phyloP scores from a whole-genome alignment of 2,329 filamentous ascomycete genomes.

The Colletotrichum sp. region DNA sequence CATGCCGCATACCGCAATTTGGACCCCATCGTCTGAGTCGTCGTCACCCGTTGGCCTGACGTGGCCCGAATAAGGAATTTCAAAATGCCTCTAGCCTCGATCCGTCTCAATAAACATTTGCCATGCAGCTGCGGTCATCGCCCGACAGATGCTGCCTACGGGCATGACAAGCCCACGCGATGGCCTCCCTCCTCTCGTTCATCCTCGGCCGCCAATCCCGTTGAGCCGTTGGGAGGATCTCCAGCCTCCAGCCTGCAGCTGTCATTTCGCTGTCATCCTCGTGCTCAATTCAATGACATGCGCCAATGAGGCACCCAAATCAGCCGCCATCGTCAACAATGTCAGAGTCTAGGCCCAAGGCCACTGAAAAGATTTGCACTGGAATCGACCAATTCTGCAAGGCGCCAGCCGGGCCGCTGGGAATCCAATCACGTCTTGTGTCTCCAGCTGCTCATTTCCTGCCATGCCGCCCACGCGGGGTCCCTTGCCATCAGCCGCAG shows the following conservation, averaged over 20 bases:
- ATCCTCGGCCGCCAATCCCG: not conserved
- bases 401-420: not conserved
- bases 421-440: not conserved
- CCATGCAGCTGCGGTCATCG: not conserved
- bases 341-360: not conserved
- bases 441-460: not conserved
- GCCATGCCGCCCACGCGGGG: not conserved
- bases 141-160: not conserved
- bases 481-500: constrained; percentile 9
- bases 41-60: not conserved
- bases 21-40: not conserved
- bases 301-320: not conserved
- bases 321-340: not conserved
- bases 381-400: constrained; percentile 3
- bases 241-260: not conserved
- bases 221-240: not conserved
- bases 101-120: not conserved
- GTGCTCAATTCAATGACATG: not conserved
- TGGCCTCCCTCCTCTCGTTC: not conserved
- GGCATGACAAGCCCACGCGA: not conserved
- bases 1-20: not conserved
- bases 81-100: not conserved
- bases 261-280: not conserved
- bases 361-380: not conserved
- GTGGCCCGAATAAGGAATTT: not conserved